phyloP scores from a whole-genome alignment of 2,329 filamentous ascomycete genomes.

The Epichloe sp. region DNA sequence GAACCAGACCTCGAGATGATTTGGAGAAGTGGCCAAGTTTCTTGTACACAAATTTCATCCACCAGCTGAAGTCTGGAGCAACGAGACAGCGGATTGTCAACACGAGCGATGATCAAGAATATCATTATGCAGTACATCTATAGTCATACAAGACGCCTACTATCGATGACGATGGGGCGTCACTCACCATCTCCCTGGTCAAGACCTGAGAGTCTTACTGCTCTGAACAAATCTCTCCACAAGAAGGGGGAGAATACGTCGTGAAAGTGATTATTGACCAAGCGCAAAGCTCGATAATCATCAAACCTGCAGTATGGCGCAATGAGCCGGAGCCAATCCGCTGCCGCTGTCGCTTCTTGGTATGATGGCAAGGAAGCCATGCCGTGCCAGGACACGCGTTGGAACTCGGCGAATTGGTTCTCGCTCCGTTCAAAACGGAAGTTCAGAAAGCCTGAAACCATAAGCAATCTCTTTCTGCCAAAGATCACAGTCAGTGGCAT shows the following conservation, averaged over 20 bases:
- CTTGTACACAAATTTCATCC: conserved; percentile 30
- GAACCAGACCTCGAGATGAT: conserved; percentile 30
- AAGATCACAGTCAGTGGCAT: too few species aligned
- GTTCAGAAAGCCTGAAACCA: neutral
- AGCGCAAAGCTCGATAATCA: conserved; percentile 33
- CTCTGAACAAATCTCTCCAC: conserved; percentile 36
- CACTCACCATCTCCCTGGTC: conserved; percentile 32
- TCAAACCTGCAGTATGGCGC: conserved; percentile 28
- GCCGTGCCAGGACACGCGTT: neutral
- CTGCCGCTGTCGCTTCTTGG: conserved; percentile 30
- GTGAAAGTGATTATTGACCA: conserved; percentile 35
- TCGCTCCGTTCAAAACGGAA: neutral
- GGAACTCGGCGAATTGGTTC: neutral
- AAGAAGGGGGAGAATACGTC: conserved; percentile 37
- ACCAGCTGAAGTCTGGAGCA: conserved; percentile 35
- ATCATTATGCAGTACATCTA: neutral
- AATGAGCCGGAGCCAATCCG: conserved; percentile 37
- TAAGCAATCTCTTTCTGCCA: too few species aligned
- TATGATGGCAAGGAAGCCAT: conserved; percentile 36
- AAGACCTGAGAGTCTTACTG: conserved; percentile 25
- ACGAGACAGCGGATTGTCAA: neutral
- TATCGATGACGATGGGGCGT: neutral
- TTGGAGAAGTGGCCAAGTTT: conserved; percentile 22
- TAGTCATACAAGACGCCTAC: too few species aligned
- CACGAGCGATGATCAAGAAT: too few species aligned